These are phyloP conservation scores for Rhynchosporium graminicola DNA, from an alignment of 2,329 filamentous ascomycete species.

Conservation along the genomic window DNA sequence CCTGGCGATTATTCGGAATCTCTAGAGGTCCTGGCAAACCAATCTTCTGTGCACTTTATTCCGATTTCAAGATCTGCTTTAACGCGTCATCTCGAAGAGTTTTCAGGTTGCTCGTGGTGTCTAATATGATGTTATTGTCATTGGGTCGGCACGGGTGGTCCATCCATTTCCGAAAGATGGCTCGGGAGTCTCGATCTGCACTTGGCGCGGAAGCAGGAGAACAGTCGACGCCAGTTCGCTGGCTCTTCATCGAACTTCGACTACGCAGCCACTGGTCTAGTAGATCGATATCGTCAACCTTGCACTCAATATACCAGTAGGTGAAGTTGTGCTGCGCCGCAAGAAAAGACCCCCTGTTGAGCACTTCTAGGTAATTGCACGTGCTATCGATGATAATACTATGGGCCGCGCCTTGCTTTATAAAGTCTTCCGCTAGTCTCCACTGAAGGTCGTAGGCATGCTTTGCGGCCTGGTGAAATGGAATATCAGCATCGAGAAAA, in stretches of 20 bases:
- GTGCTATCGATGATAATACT: slow-evolving; percentile 44
- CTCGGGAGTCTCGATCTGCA: too few relatives aligned
- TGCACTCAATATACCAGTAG: slow-evolving; percentile 42
- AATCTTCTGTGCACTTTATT: too few relatives aligned
- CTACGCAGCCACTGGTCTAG: too few relatives aligned
- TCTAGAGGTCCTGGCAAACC: too few relatives aligned
- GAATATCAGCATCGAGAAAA: slow-evolving; percentile 38
- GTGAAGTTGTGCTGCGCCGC: slow-evolving; percentile 32
- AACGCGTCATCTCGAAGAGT: slow-evolving; percentile 32
- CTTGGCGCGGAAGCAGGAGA: too few relatives aligned
- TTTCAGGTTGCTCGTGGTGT: slow-evolving; percentile 33
- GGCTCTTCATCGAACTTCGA: too few relatives aligned
- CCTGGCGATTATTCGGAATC: too few relatives aligned
- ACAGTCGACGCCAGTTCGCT: too few relatives aligned
- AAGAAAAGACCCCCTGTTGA: slow-evolving; percentile 39
- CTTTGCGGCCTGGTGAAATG: slow-evolving; percentile 40
- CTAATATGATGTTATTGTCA: slow-evolving; percentile 33
- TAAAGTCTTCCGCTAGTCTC: slow-evolving; percentile 41
- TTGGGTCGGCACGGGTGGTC: slow-evolving; percentile 39
- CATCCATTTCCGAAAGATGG: slow-evolving; percentile 29
- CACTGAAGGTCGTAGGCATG: slow-evolving; percentile 42
- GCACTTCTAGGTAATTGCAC: slow-evolving; percentile 42
- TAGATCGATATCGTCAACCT: too few relatives aligned
- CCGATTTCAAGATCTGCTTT: slow-evolving; percentile 27
- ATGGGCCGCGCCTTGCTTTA: slow-evolving; percentile 38